Evolutionary conservation across 371 early-diverging fungal species (phyloP).

Genomic region (Saksenaea oblongispora): DNA sequence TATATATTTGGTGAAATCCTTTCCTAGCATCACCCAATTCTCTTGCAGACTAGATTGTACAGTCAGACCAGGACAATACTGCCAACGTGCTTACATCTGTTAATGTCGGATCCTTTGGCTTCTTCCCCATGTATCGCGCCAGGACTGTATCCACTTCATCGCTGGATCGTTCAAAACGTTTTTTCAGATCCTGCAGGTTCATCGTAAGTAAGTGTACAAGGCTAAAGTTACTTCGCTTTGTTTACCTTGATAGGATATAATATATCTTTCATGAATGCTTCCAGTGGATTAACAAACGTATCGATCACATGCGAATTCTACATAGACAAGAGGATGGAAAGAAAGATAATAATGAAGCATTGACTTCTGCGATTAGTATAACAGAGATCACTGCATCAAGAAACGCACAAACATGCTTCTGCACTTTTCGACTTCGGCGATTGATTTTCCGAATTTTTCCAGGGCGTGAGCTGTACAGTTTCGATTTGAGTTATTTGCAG

Average conservation of each 20-base stretch:
- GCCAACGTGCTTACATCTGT: constrained; percentile 45
- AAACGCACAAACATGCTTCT: constrained; percentile 59
- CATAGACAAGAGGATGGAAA: not conserved
- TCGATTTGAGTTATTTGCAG: not conserved
- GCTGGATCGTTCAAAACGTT: constrained; percentile 63
- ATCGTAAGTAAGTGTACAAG: no score
- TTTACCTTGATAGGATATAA: constrained; percentile 63
- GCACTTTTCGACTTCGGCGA: constrained; percentile 65
- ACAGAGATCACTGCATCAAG: not conserved
- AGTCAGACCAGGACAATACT: not conserved
- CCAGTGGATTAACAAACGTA: constrained; percentile 68
- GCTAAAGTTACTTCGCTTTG: not conserved
- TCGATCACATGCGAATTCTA: constrained; percentile 65
- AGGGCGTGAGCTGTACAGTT: constrained; percentile 46
- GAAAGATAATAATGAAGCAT: not conserved
- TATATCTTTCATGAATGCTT: constrained; percentile 59
- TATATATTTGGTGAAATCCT: constrained; percentile 59
- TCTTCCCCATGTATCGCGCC: constrained; percentile 63
- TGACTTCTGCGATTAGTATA: not conserved
- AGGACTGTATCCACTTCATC: constrained; percentile 68
- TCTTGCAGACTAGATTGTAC: constrained; percentile 45
- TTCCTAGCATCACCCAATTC: constrained; percentile 64
- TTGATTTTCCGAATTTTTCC: constrained; percentile 57
- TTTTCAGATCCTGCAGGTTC: constrained; percentile 57
- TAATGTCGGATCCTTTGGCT: constrained; percentile 58